These are phyloP conservation scores for Hypoxylon sp. DNA, from an alignment of 2,329 filamentous ascomycete species.

Conservation along the genomic window DNA sequence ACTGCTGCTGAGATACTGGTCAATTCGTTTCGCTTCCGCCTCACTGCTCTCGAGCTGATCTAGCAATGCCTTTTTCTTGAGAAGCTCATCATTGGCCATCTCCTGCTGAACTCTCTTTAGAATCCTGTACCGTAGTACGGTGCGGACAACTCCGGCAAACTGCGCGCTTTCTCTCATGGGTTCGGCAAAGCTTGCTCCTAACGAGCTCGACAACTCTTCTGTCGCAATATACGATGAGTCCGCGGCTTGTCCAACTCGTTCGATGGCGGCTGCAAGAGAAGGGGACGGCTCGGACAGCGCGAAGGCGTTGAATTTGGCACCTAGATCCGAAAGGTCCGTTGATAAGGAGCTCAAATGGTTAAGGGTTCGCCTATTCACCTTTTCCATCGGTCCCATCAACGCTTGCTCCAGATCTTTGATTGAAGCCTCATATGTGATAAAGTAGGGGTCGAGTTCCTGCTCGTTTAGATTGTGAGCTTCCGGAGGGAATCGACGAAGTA, in stretches of 20 bases:
- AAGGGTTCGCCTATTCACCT: conserved; percentile 89
- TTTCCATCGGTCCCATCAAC: conserved; percentile 93
- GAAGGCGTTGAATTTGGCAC: conserved; percentile 96
- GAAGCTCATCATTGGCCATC: conserved; percentile 92
- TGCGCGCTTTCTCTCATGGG: conserved; percentile 98
- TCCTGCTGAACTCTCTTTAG: conserved; percentile 97
- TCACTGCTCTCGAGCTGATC: conserved; percentile 94
- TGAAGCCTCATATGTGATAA: conserved; percentile 89
- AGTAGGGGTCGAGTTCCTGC: conserved; percentile 93
- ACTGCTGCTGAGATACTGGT: conserved; percentile 85
- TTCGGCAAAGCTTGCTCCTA: conserved; percentile 95
- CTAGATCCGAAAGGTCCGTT: conserved; percentile 89
- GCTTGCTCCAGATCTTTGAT: conserved; percentile 91
- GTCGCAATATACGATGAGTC: conserved; percentile 97
- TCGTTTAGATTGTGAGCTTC: conserved; percentile 80
- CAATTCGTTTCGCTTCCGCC: conserved; percentile 89
- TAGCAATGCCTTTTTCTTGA: conserved; percentile 83
- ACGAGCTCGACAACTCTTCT: conserved; percentile 83
- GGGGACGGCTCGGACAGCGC: conserved; percentile 91
- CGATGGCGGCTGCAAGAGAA: conserved; percentile 89
- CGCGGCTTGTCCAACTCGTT: conserved; percentile 91
- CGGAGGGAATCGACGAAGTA: conserved; percentile 83
- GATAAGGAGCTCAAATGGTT: conserved; percentile 85
- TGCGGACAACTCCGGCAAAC: conserved; percentile 92
- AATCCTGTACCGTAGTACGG: conserved; percentile 86